Evolutionary conservation across 805 yeast genomes (phyloP), one percentile per base, ranked within the genome.

Genomic region (Yueomyces sinensis): DNA sequence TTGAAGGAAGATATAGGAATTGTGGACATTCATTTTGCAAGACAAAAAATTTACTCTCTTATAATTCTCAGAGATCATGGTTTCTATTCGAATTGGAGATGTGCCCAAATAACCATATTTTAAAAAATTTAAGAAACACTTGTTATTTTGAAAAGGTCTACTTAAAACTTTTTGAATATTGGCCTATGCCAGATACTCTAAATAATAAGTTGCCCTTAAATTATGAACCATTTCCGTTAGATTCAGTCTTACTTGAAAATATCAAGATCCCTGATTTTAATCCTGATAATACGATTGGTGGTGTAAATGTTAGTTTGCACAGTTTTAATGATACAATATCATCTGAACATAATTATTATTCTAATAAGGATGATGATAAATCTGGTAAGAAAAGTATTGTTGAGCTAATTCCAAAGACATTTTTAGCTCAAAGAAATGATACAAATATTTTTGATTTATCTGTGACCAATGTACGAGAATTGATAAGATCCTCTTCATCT

Each of bases 31-130:
- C 30, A n/a, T 35, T 47, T 13, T 48, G 51, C 27, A 40, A 43
- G 18, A 13, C 16, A 4, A 36, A 38, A 15, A 44, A 41, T 30
- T 40, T 45, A 36, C 23, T n/a, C 9, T 19, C 32, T 6, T 13
- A 42, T n/a, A 32, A 33, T 14, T 27, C 37, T 29, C 37, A 43
- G 7, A 41, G 53, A 19, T 29, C 40, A n/a, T 52, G 56, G 54
- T 46, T 55, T 17, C 40, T 57, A 14, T 54, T 56, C 32, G 62
- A 57, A 14, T 33, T 57, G 29, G 62, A 57, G 34, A 44, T 55
- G 50, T 39, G 24, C 11, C 24, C 7, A 22, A 5, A 9, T 9
- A 11, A 25, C 15, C 6, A 25, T 11, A 13, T 5, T 5, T 6
- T 25, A 6, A 25, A 11, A 13, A 56, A 54, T 36, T 40, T 54